Evolutionary conservation across 2,329 filamentous ascomycete species (phyloP).

Genomic region (Penicillium sp.): DNA sequence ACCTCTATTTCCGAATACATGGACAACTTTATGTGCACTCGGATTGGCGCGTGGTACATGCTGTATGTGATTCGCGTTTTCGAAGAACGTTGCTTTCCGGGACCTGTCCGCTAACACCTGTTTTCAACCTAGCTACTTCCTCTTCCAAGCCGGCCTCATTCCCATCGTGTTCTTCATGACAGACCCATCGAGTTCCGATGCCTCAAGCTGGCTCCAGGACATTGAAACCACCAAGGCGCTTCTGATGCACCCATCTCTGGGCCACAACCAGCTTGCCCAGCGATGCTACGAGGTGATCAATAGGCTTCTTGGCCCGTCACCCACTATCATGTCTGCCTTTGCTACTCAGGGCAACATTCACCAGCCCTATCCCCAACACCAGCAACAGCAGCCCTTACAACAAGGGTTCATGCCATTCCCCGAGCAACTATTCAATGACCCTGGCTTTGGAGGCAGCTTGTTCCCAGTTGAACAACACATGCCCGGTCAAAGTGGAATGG

Average conservation of each 20-base stretch:
- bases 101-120: neutral
- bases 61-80: slow-evolving; percentile 24
- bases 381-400: slow-evolving; percentile 7
- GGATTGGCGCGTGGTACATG: slow-evolving; percentile 42
- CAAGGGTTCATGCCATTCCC: slow-evolving; percentile 35
- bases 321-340: slow-evolving; percentile 9
- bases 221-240: slow-evolving; percentile 39
- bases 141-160: slow-evolving; percentile 43
- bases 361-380: slow-evolving; percentile 11
- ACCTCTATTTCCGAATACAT: slow-evolving; percentile 39
- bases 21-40: slow-evolving; percentile 35
- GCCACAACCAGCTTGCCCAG: slow-evolving; percentile 35
- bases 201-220: slow-evolving; percentile 33
- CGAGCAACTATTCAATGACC: slow-evolving; percentile 33
- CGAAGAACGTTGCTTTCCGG: neutral
- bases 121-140: slow-evolving; percentile 32
- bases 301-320: slow-evolving; percentile 31
- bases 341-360: slow-evolving; percentile 4
- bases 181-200: slow-evolving; percentile 34
- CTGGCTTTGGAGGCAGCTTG: slow-evolving; percentile 28
- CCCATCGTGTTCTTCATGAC: slow-evolving; percentile 41
- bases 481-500: slow-evolving; percentile 27
- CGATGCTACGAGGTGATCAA: slow-evolving; percentile 38
- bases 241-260: slow-evolving; percentile 33
- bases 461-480: slow-evolving; percentile 31